Conservation (phyloP, 2,329 filamentous ascomycete genomes). For the Paecilomyces variotii region DNA sequence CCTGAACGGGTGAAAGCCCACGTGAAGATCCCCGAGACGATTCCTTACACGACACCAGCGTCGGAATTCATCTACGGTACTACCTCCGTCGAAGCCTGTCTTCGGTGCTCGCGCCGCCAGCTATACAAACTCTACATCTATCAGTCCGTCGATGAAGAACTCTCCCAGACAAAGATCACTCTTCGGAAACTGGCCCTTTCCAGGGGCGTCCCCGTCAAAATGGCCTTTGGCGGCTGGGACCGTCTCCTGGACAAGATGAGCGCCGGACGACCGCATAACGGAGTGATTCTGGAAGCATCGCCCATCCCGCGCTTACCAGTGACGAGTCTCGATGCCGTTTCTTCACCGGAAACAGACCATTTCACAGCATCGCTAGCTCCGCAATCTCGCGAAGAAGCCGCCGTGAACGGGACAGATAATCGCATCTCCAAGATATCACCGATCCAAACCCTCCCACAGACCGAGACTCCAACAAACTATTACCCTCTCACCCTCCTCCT, state of each 20-base stretch:
- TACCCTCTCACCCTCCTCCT: constrained; percentile 38
- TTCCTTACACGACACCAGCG: constrained; percentile 72
- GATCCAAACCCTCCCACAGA: constrained; percentile 7
- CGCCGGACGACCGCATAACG: constrained; percentile 77
- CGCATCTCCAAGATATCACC: constrained; percentile 35
- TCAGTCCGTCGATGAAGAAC: constrained; percentile 46
- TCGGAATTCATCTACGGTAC: constrained; percentile 88
- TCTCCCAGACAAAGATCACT: constrained; percentile 31
- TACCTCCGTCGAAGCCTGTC: constrained; percentile 70
- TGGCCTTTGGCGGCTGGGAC: constrained; percentile 55
- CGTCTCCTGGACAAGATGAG: constrained; percentile 76
- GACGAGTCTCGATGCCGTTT: constrained; percentile 46
- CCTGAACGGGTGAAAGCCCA: constrained; percentile 26
- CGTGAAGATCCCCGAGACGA: constrained; percentile 33
- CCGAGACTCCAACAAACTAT: constrained; percentile 10
- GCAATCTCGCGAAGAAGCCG: constrained; percentile 66
- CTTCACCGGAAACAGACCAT: constrained; percentile 37
- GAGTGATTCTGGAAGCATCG: constrained; percentile 78
- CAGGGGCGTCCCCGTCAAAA: constrained; percentile 46
- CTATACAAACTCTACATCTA: constrained; percentile 81
- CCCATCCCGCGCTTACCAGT: constrained; percentile 68
- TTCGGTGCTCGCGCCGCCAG: constrained; percentile 61
- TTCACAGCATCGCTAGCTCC: constrained; percentile 55
- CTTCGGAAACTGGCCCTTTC: constrained; percentile 33
- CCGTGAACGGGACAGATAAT: constrained; percentile 59